phyloP scores from a whole-genome alignment of 108 stramenopile genomes.

The Nitzschia putrida region DNA sequence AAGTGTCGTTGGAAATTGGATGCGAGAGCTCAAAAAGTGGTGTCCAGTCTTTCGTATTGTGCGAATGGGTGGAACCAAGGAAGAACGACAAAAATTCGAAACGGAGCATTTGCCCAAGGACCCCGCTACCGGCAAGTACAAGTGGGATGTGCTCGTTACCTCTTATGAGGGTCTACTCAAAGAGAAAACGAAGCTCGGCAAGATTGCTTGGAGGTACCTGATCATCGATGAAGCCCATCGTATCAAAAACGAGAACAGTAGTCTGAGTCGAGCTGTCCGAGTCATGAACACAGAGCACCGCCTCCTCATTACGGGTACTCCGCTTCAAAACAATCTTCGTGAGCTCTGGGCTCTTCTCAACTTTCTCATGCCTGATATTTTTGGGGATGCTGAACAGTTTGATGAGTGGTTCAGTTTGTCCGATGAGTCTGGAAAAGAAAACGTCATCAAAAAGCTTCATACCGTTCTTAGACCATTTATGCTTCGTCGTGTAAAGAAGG shows the following conservation, averaged over 20 bases:
- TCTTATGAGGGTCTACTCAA: slow-evolving; percentile 95
- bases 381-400: slow-evolving; percentile 93
- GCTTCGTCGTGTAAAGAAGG: slow-evolving; percentile 96
- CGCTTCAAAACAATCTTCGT: slow-evolving; percentile 75
- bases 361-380: slow-evolving; percentile 93
- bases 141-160: slow-evolving; percentile 95
- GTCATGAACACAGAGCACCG: slow-evolving; percentile 81
- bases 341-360: slow-evolving; percentile 97
- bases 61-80: slow-evolving; percentile 92
- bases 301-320: slow-evolving; percentile 93
- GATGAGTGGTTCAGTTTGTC: slow-evolving; percentile 92
- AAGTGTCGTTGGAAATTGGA: slow-evolving; percentile 96
- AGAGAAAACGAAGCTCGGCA: slow-evolving; percentile 77
- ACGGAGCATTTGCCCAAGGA: slow-evolving; percentile 56
- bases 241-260: slow-evolving; percentile 97
- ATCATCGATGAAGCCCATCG: slow-evolving; percentile 96
- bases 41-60: slow-evolving; percentile 88
- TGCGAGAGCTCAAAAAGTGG: slow-evolving; percentile 93
- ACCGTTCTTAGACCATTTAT: slow-evolving; percentile 97
- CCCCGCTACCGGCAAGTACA: slow-evolving; percentile 54
- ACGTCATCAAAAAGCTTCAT: slow-evolving; percentile 96
- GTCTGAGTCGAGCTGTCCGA: slow-evolving; percentile 78
- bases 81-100: slow-evolving; percentile 77
- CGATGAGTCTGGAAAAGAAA: slow-evolving; percentile 78
- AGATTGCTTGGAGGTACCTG: slow-evolving; percentile 83